A percentile compares a stretch with the other conserved stretches of the same genome.
These are phyloP conservation scores for Quercus variabilis DNA, from an alignment of 306 rosid genomes.

Conservation along the genomic window DNA sequence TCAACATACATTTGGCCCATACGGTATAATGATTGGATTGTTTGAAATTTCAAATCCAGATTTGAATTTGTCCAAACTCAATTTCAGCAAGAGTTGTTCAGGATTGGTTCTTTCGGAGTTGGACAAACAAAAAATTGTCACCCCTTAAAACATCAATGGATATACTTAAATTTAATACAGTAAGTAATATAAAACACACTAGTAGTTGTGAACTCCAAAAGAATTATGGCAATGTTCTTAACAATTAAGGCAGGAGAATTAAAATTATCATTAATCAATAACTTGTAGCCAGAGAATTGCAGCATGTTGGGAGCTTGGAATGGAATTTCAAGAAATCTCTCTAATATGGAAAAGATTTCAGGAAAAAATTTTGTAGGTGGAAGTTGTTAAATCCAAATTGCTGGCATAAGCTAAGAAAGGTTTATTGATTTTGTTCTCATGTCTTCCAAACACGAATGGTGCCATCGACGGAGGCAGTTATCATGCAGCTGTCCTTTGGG, in stretches of 20 bases:
- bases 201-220: not conserved
- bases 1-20: not conserved
- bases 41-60: not conserved
- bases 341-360: not conserved
- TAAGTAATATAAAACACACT: no score
- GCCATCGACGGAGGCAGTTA: slow-evolving; percentile 81
- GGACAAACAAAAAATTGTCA: no score
- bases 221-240: not conserved
- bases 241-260: not conserved
- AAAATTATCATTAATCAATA: not conserved
- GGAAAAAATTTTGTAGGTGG: not conserved
- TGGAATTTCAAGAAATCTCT: not conserved
- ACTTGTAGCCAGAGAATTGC: not conserved
- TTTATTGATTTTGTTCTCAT: slow-evolving; percentile 27
- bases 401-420: slow-evolving; percentile 6
- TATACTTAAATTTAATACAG: no score
- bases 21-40: not conserved
- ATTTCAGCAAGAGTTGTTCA: no score
- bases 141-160: no score
- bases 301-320: not conserved
- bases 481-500: slow-evolving; percentile 70
- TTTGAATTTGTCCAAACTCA: no score
- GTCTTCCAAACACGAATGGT: slow-evolving; percentile 75
- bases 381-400: not conserved
- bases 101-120: no score